Conservation (phyloP, 108 stramenopile genomes). For the Parmales sp. region DNA sequence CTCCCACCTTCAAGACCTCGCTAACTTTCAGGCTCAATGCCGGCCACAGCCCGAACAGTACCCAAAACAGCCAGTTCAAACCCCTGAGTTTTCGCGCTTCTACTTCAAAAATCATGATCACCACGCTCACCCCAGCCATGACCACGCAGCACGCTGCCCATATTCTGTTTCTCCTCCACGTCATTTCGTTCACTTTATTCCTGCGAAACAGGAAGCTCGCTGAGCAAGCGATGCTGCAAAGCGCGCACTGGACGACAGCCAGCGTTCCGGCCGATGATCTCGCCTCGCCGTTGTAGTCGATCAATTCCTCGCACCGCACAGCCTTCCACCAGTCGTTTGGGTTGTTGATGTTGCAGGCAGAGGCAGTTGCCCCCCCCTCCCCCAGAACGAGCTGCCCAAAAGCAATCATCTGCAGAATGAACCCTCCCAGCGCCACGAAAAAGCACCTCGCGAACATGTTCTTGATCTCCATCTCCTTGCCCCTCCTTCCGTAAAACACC, state of each 20-base stretch:
- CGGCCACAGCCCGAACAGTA: slow-evolving; percentile 41
- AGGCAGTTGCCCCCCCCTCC: background rate
- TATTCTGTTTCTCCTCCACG: slow-evolving; percentile 51
- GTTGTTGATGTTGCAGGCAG: background rate
- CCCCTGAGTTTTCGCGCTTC: slow-evolving; percentile 28
- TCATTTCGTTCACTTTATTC: slow-evolving; percentile 42
- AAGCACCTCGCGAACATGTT: slow-evolving; percentile 39
- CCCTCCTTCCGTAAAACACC: slow-evolving; percentile 43
- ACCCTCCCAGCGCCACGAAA: slow-evolving; percentile 48
- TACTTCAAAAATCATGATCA: slow-evolving; percentile 33
- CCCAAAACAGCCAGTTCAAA: slow-evolving; percentile 59
- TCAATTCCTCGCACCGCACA: slow-evolving; percentile 55
- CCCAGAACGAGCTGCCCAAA: slow-evolving; percentile 13
- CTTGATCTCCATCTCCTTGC: slow-evolving; percentile 33
- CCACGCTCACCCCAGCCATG: slow-evolving; percentile 23
- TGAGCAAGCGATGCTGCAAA: slow-evolving; percentile 47
- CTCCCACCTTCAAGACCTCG: slow-evolving; percentile 35
- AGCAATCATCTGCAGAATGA: slow-evolving; percentile 51
- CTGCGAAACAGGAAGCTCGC: slow-evolving; percentile 53
- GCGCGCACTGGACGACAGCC: slow-evolving; percentile 41
- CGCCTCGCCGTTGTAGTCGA: slow-evolving; percentile 46
- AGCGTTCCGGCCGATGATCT: slow-evolving; percentile 39
- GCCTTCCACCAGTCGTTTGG: no score
- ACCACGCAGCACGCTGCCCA: slow-evolving; percentile 35
- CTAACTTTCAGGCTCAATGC: slow-evolving; percentile 41